Base-by-base conservation (phyloP, 495 filamentous ascomycete species). In the Aspergillus coremiiformis region DNA sequence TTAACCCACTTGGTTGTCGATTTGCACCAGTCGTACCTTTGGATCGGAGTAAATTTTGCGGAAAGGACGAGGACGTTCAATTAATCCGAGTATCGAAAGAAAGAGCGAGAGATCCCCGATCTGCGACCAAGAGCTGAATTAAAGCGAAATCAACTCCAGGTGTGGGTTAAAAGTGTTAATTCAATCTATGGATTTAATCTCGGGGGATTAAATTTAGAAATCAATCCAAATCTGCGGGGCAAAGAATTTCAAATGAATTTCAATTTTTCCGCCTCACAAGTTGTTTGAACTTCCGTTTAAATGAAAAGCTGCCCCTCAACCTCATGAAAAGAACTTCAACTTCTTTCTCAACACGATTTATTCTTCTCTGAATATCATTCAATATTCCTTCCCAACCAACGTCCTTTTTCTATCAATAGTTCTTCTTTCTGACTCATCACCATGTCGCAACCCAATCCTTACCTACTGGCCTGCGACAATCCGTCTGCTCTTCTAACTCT, bases 391-490 rank as follows among this genome's bases (percentile, higher is more conserved):
- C n/a, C n/a, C n/a, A n/a, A n/a, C n/a, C n/a, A n/a, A n/a, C n/a
- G n/a, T n/a, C n/a, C 42, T 39, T 41, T 19, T n/a, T 5, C 32
- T 35, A 35, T 14, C 5, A 35, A 35, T 35, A 35, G 10, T 30
- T 8, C 17, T 17, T 21, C 6, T 41, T 27, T 39, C 10, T 26
- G n/a, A 39, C 14, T 41, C 14, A 27, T 41, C 47, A 60, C 52
- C 42, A 79, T 79, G 76, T 68, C 70, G 52, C 73, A 80, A 44
- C 72, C 80, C 37, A 95, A 95, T 58, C 80, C 81, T 0, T 88
- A 86, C 71, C 74, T 90, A 46, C 79, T 92, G 27, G 89, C 87
- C 15, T 86, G 86, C 55, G 88, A 92, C 64, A 84, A 86, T 57
- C 82, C 83, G 27, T 66, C 77, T 12, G 72, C 74, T 8, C 75